Base-by-base conservation (phyloP, 2,329 filamentous ascomycete genomes). In the Verticillium dahliae region DNA sequence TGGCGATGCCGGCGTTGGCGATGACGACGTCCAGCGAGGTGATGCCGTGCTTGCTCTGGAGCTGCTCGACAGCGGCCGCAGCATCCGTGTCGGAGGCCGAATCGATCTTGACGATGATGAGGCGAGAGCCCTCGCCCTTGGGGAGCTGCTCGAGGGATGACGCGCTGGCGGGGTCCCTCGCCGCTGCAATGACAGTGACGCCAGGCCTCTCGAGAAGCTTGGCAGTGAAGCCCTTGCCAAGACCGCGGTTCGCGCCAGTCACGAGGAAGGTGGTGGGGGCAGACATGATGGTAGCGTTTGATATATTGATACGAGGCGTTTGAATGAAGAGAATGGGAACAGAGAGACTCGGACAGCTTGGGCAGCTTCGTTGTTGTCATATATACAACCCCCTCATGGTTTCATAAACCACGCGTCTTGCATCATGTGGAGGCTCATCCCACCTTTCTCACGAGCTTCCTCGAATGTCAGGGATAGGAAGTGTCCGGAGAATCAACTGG, bases 141-240 rank as follows among this genome's bases (percentile, higher is more conserved):
- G 77, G 72, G 0, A 83, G 69, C 1, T 68, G 60, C 1, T 58
- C 45, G 18, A 81, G 72, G 1, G 73, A 72, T 0, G 66, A 66
- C 0, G 69, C 33, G 27, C 67, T 61, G 4, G 57, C 41, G 11
- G 71, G 68, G 64, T 76, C 62, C 9, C 78, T 74, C 54, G 73
- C 72, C 1, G 69, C 70, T 31, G 77, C 77, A 18, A 79, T 76
- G 59, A 76, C 69, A 3, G 70, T 81, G 72, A 88, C 83, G 73
- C 87, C 83, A 67, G 83, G 79, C 56, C 81, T 78, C 27, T 78
- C 75, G 1, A 80, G 72, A 65, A 74, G 76, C 9, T 63, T 68
- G 57, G 69, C 61, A 2, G 74, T 41, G 7, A 79, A 65, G 0
- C 71, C 74, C 22, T 63, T 65, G 6, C 76, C 76, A 3, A 79